Conservation (phyloP, 192 early-diverging fungal genomes). For the Rhizoclosmatium globosum region DNA sequence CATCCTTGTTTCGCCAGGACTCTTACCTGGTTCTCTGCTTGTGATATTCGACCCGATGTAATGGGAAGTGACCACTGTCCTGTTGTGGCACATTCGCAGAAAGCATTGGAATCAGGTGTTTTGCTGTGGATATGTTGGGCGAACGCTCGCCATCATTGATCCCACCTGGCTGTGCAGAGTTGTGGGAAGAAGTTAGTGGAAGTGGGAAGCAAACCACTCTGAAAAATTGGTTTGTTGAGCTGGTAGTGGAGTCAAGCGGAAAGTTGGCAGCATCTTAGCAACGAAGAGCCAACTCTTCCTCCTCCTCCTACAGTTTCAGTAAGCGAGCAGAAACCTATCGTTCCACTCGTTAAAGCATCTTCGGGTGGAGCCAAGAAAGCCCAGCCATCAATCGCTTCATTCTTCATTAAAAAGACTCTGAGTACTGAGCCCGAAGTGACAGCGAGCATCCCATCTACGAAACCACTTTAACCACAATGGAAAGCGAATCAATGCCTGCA, state of each 20-base stretch:
- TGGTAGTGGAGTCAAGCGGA: background rate
- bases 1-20: conserved; percentile 59
- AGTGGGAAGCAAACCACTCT: conserved; percentile 63
- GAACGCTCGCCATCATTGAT: background rate
- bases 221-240: conserved; percentile 32
- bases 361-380: background rate
- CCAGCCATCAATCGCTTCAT: conserved; percentile 13
- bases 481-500: background rate
- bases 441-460: background rate
- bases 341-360: background rate
- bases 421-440: background rate
- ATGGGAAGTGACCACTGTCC: conserved; percentile 88
- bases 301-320: too few species aligned
- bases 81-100: conserved; percentile 50
- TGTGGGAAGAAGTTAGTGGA: conserved; percentile 65
- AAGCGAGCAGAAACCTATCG: too few species aligned
- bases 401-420: background rate
- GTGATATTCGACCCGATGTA: conserved; percentile 65
- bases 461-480: background rate
- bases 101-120: conserved; percentile 34
- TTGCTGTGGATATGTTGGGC: conserved; percentile 25
- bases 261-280: background rate
- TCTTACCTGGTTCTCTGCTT: conserved; percentile 67
- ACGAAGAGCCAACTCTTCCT: too few species aligned
- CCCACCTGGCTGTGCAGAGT: conserved; percentile 60